Conservation (phyloP, 192 early-diverging fungal species). For the Lobosporangium transversale region DNA sequence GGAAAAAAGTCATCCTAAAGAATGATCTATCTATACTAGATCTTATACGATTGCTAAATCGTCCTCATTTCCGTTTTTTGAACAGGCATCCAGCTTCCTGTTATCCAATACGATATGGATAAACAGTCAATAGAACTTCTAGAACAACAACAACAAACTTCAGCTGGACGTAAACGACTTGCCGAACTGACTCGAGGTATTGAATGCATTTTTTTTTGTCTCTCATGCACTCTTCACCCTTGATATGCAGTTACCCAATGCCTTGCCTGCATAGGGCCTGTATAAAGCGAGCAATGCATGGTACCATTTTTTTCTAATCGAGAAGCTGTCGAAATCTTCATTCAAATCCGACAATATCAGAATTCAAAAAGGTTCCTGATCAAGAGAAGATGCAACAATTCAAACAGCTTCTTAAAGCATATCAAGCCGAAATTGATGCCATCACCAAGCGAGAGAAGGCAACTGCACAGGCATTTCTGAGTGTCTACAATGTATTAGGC, state of each 20-base stretch:
- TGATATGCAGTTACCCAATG: too few species aligned
- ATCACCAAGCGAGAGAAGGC: constrained; percentile 86
- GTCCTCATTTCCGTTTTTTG: background rate
- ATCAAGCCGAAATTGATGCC: constrained; percentile 92
- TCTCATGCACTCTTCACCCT: too few species aligned
- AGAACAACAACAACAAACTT: constrained; percentile 84
- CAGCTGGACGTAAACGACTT: constrained; percentile 80
- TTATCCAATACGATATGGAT: constrained; percentile 79
- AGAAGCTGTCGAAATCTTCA: too few species aligned
- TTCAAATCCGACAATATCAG: constrained; percentile 60
- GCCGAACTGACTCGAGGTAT: constrained; percentile 89
- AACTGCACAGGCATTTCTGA: constrained; percentile 84
- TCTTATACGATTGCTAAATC: background rate
- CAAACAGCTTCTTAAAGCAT: constrained; percentile 81
- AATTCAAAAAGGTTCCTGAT: constrained; percentile 82
- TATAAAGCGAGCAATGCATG: too few species aligned
- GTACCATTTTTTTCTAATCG: too few species aligned
- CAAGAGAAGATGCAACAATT: constrained; percentile 82
- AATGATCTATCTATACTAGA: background rate
- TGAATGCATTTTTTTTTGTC: background rate
- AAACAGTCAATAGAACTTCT: constrained; percentile 79
- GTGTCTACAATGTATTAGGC: constrained; percentile 80
- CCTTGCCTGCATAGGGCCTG: too few species aligned
- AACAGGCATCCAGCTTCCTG: constrained; percentile 73
- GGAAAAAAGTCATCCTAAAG: too few species aligned